phyloP scores from a whole-genome alignment of 2,329 filamentous ascomycete genomes.

The Cryphonectria nitschkei region DNA sequence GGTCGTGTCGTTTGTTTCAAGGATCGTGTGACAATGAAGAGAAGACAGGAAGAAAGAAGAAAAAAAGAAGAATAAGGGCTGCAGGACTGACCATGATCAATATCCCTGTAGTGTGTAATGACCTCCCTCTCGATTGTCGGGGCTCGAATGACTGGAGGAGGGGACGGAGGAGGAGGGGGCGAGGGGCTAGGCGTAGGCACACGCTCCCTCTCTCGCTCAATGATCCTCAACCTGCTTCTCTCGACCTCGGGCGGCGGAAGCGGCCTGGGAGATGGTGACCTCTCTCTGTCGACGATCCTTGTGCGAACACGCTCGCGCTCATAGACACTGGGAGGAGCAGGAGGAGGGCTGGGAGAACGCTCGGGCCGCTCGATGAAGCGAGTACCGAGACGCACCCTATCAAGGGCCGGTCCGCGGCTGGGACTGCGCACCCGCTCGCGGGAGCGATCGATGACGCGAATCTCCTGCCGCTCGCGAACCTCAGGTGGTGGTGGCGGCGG shows the following conservation, averaged over 20 bases:
- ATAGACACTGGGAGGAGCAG: slow-evolving; percentile 30
- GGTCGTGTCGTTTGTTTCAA: too few relatives aligned
- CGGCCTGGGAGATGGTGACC: slow-evolving; percentile 41
- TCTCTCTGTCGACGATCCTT: slow-evolving; percentile 46
- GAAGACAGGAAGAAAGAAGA: not conserved
- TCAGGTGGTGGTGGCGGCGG: slow-evolving; percentile 38
- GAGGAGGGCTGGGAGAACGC: slow-evolving; percentile 43
- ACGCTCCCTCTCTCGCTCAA: slow-evolving; percentile 51
- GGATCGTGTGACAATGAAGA: not conserved
- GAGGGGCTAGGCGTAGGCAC: slow-evolving; percentile 51
- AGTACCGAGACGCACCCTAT: slow-evolving; percentile 35
- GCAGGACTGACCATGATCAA: slow-evolving; percentile 74
- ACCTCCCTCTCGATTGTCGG: slow-evolving; percentile 87
- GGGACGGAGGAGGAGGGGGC: slow-evolving; percentile 58
- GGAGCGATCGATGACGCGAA: slow-evolving; percentile 38
- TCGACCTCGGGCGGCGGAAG: slow-evolving; percentile 48
- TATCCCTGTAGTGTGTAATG: slow-evolving; percentile 84
- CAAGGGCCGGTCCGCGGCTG: slow-evolving; percentile 27
- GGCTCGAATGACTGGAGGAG: slow-evolving; percentile 68
- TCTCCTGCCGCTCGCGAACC: slow-evolving; percentile 37
- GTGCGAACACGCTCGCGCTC: slow-evolving; percentile 45
- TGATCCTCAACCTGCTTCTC: slow-evolving; percentile 53
- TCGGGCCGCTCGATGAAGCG: slow-evolving; percentile 45
- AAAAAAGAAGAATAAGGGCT: not conserved
- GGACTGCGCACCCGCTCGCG: slow-evolving; percentile 38